Conservation (phyloP, 352 stramenopile genomes). For the Pythium diclinum region DNA sequence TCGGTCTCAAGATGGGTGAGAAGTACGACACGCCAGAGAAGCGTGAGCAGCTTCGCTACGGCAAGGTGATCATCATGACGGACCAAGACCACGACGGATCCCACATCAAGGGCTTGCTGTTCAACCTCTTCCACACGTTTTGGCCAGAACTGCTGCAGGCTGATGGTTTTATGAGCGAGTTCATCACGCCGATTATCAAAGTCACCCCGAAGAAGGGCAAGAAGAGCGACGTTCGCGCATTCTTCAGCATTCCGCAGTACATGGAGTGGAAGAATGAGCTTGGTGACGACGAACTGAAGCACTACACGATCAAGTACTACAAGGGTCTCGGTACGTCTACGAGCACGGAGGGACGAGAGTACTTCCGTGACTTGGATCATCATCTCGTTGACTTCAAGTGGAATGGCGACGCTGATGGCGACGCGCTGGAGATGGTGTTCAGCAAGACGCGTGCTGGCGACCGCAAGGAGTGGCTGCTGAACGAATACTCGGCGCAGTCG, state of each 20-base stretch:
- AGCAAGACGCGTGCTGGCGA: conserved; percentile 95
- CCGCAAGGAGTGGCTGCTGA: conserved; percentile 95
- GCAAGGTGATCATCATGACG: conserved; percentile 99
- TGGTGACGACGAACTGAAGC: conserved; percentile 56
- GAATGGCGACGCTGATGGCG: conserved; percentile 66
- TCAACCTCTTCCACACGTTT: conserved; percentile 99
- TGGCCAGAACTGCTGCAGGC: conserved; percentile 96
- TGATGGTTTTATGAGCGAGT: conserved; percentile 96
- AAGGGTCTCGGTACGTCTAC: conserved; percentile 99
- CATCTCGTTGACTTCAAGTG: conserved; percentile 93
- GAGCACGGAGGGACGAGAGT: conserved; percentile 95
- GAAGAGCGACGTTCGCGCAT: conserved; percentile 68
- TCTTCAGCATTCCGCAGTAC: conserved; percentile 98
- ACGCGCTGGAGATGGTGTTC: conserved; percentile 99
- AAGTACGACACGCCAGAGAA: conserved; percentile 93
- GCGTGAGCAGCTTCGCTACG: conserved; percentile 93
- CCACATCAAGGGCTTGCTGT: conserved; percentile 99
- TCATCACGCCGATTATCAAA: conserved; percentile 99
- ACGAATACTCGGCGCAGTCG: conserved; percentile 80
- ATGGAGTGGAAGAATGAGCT: conserved; percentile 91
- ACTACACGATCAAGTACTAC: conserved; percentile 99
- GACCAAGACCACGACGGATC: conserved; percentile 99
- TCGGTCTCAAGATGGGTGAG: conserved; percentile 96
- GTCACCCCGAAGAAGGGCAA: conserved; percentile 82
- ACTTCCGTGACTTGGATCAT: conserved; percentile 95